Conservation (phyloP, 23 red algal genomes). For the Gracilariopsis chorda region DNA sequence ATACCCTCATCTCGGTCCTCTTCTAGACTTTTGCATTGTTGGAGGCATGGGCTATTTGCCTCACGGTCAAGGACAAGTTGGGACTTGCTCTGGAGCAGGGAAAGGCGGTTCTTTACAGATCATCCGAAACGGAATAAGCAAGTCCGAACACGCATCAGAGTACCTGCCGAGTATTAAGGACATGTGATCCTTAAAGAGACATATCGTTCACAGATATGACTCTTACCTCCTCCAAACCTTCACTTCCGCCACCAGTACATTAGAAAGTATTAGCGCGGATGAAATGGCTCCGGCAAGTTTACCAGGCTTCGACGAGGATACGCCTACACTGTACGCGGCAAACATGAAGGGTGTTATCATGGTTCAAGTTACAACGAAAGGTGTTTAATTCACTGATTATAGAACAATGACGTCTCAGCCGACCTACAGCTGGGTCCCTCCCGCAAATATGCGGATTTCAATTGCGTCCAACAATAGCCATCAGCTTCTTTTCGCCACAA, state of each 20-base stretch:
- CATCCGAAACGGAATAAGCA: constrained; percentile 94
- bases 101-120: constrained; percentile 86
- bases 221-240: constrained; percentile 82
- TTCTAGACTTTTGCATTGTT: constrained; percentile 91
- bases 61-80: constrained; percentile 85
- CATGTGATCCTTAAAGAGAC: constrained; percentile 77
- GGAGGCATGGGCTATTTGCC: constrained; percentile 62
- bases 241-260: constrained; percentile 77
- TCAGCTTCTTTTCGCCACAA: constrained; percentile 78
- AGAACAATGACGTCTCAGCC: constrained; percentile 43
- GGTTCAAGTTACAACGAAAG: constrained; percentile 77
- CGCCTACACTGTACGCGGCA: constrained; percentile 66
- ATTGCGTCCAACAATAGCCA: constrained; percentile 64
- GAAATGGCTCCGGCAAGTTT: constrained; percentile 75
- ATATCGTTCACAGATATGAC: constrained; percentile 52
- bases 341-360: constrained; percentile 71
- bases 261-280: constrained; percentile 70
- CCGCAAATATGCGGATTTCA: constrained; percentile 50
- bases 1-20: constrained; percentile 87
- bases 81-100: constrained; percentile 88
- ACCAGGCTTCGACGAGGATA: constrained; percentile 67
- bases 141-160: constrained; percentile 84
- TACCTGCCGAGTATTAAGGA: constrained; percentile 87
- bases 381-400: constrained; percentile 60
- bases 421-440: constrained; percentile 59